Conservation (phyloP, 352 stramenopile genomes). For the Phytophthora macrochlamydospora region DNA sequence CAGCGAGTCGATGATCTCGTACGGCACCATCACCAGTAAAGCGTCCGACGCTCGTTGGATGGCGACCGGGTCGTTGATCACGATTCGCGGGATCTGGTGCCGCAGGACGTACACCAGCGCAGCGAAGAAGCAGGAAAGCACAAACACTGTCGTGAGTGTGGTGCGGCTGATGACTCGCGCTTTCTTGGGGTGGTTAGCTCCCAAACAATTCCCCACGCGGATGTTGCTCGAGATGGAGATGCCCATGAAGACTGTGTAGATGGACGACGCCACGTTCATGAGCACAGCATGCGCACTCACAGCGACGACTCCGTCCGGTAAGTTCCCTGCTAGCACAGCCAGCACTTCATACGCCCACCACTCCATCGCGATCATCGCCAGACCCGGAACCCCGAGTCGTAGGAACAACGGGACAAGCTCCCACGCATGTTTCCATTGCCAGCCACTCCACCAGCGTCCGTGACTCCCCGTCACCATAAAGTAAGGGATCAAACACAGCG, state of each 20-base stretch:
- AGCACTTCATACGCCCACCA: constrained; percentile 85
- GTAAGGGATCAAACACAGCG: constrained; percentile 60
- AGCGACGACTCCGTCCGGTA: constrained; percentile 70
- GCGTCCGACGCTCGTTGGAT: constrained; percentile 51
- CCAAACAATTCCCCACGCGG: constrained; percentile 78
- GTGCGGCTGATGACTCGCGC: constrained; percentile 63
- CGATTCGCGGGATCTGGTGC: constrained; percentile 50
- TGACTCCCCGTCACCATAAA: constrained; percentile 44
- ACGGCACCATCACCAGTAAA: constrained; percentile 72
- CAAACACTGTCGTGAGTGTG: constrained; percentile 46
- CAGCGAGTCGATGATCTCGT: constrained; percentile 77
- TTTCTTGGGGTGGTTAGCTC: constrained; percentile 72
- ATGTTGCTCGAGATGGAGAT: constrained; percentile 74
- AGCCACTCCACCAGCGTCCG: constrained; percentile 50
- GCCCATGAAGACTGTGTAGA: constrained; percentile 80
- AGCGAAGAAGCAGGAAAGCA: constrained; percentile 45
- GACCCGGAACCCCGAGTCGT: constrained; percentile 46
- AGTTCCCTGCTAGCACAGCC: constrained; percentile 65
- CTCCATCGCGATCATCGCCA: constrained; percentile 74
- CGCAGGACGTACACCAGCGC: constrained; percentile 45
- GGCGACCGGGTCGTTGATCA: constrained; percentile 58
- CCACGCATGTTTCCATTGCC: constrained; percentile 47
- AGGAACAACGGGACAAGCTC: constrained; percentile 59
- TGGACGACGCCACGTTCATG: constrained; percentile 65
- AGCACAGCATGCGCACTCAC: constrained; percentile 80